Conservation (phyloP, 2,329 filamentous ascomycete species). For the Paecilomyces dactylethromorphus region DNA sequence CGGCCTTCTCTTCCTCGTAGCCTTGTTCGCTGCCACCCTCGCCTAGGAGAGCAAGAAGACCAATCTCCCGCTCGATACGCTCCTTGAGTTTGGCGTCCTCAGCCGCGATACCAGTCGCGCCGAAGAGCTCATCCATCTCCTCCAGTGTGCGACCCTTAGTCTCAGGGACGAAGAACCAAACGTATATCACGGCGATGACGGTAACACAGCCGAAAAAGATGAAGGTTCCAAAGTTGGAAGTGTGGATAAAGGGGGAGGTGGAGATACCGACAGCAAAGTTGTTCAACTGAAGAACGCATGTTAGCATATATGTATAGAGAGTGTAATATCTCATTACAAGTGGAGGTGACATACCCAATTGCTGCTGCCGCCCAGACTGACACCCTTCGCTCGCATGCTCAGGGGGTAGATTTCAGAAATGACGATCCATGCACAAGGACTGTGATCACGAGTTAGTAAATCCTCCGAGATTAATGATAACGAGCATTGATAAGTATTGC, state of each 20-base stretch:
- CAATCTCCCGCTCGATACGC: slow-evolving; percentile 23
- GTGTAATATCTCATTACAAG: neutral
- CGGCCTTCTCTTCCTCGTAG: neutral
- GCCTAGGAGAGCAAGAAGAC: slow-evolving; percentile 20
- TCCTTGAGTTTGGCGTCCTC: slow-evolving; percentile 19
- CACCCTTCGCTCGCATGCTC: slow-evolving; percentile 57
- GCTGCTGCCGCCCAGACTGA: slow-evolving; percentile 22
- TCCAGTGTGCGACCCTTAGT: slow-evolving; percentile 26
- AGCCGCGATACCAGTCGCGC: slow-evolving; percentile 19
- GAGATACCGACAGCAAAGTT: slow-evolving; percentile 61
- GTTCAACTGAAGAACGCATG: slow-evolving; percentile 39
- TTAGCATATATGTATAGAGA: neutral
- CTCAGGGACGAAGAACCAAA: slow-evolving; percentile 23
- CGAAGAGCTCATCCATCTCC: slow-evolving; percentile 27
- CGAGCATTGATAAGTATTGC: neutral
- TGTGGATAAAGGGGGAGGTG: slow-evolving; percentile 59
- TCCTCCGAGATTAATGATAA: neutral
- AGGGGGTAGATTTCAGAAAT: slow-evolving; percentile 69
- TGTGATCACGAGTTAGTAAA: slow-evolving; percentile 1
- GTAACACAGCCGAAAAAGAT: slow-evolving; percentile 58
- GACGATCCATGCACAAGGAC: slow-evolving; percentile 65
- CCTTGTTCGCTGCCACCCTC: slow-evolving; percentile 10
- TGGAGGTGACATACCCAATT: slow-evolving; percentile 24
- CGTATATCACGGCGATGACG: slow-evolving; percentile 19
- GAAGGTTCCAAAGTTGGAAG: slow-evolving; percentile 63